These are phyloP conservation scores for Gomphus bonarii DNA, from an alignment of 1,284 basidiomycete genomes.

Conservation along the genomic window DNA sequence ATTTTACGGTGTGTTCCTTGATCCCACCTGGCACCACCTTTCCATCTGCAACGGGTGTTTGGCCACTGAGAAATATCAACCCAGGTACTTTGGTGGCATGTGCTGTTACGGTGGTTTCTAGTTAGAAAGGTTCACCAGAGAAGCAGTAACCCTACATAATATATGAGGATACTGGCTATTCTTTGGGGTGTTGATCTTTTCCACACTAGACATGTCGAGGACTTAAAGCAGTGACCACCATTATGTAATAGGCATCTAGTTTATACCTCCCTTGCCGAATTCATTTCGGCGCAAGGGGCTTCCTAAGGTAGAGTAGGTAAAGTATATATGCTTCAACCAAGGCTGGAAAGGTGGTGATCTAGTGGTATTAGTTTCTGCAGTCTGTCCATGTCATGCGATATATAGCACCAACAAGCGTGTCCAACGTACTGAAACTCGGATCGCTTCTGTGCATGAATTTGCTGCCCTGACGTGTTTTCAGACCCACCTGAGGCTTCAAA, in stretches of 20 bases:
- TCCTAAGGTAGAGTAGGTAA: not conserved
- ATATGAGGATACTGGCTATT: constrained; percentile 34
- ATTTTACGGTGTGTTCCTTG: constrained; percentile 42
- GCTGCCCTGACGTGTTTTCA: too few relatives aligned
- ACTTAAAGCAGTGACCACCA: too few relatives aligned
- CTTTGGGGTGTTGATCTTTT: constrained; percentile 39
- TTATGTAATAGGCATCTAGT: not conserved
- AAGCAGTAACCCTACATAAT: constrained; percentile 30
- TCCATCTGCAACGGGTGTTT: constrained; percentile 41
- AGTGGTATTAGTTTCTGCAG: not conserved
- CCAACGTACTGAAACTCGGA: not conserved
- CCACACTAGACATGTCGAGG: constrained; percentile 30
- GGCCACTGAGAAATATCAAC: constrained; percentile 49
- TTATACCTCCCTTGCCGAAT: too few relatives aligned
- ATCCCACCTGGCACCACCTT: constrained; percentile 41
- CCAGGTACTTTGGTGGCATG: constrained; percentile 46
- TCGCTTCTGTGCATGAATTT: not conserved
- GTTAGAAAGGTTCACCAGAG: not conserved
- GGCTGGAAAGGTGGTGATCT: not conserved
- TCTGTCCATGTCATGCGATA: not conserved
- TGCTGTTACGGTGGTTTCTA: constrained; percentile 23
- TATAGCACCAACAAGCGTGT: not conserved
- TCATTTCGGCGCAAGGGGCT: too few relatives aligned
- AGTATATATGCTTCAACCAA: not conserved
- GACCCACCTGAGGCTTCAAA: not conserved